Evolutionary conservation across 345 rosid species (phyloP).

Genomic region (Nephelium lappaceum): DNA sequence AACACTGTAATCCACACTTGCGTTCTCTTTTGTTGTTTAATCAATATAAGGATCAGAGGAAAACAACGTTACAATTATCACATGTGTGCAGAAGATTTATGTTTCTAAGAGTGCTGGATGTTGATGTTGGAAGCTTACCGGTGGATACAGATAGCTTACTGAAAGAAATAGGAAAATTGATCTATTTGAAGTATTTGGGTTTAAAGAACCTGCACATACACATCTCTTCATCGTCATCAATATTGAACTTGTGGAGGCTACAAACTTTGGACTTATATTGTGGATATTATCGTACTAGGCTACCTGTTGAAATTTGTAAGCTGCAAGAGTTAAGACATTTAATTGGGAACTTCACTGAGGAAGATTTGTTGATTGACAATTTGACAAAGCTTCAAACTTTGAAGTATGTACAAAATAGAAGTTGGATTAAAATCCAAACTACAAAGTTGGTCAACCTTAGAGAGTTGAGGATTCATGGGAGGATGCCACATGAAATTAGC

Average conservation of each 20-base stretch:
- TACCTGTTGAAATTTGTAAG: not conserved
- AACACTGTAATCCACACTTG: not conserved
- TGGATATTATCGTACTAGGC: fast-evolving
- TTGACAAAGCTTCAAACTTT: no score
- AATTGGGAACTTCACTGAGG: no score
- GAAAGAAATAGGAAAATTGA: not conserved
- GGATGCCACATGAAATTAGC: fast-evolving
- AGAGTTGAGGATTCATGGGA: not conserved
- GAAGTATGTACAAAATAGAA: not conserved
- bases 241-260: not conserved
- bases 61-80: no score
- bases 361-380: no score
- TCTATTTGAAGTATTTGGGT: constrained; percentile 5
- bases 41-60: no score
- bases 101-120: not conserved
- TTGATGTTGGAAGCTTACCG: not conserved
- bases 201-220: not conserved
- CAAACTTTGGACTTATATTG: not conserved
- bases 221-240: not conserved
- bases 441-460: constrained; percentile 4
- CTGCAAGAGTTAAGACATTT: constrained; percentile 1
- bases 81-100: not conserved
- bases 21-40: not conserved
- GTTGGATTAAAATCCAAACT: not conserved
- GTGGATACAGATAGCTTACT: not conserved